Percentiles rank a stretch among this genome's conserved stretches.
phyloP scores from a whole-genome alignment of 2,329 filamentous ascomycete genomes.

The Cladobotryum protrusum region DNA sequence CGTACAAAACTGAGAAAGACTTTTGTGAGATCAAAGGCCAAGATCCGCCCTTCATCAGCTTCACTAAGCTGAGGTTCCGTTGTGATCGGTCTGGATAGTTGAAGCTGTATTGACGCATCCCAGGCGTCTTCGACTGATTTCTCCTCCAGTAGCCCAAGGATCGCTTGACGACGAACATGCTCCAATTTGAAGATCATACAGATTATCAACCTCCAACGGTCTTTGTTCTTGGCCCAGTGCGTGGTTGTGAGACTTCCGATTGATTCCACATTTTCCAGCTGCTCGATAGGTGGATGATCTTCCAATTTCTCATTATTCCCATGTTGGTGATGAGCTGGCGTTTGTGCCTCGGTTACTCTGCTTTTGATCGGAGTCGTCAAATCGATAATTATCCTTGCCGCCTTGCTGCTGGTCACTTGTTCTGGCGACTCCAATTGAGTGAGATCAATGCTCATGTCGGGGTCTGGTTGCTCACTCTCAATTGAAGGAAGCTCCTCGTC shows the following conservation, averaged over 20 bases:
- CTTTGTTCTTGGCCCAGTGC: conserved; percentile 22
- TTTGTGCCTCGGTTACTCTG: conserved; percentile 1
- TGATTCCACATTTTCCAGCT: conserved; percentile 13
- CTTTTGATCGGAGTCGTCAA: conserved; percentile 19
- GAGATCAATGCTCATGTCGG: conserved; percentile 23
- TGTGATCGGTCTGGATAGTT: background rate
- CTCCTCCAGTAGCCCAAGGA: conserved; percentile 20
- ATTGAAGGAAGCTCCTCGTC: background rate
- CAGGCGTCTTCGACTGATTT: conserved; percentile 16
- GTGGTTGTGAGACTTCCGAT: conserved; percentile 16
- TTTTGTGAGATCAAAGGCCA: conserved; percentile 25
- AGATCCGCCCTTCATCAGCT: conserved; percentile 14
- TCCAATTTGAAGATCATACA: conserved; percentile 25
- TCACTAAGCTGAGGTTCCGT: conserved; percentile 1
- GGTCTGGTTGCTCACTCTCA: conserved; percentile 9
- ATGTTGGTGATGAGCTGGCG: background rate
- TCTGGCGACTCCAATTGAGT: conserved; percentile 21
- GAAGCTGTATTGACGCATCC: conserved; percentile 1
- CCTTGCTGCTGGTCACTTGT: background rate
- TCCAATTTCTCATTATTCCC: background rate
- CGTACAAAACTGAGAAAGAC: conserved; percentile 26
- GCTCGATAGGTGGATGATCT: conserved; percentile 16
- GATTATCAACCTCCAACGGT: conserved; percentile 26
- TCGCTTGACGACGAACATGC: conserved; percentile 21
- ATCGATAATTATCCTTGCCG: conserved; percentile 17